These are phyloP conservation scores for Auxenochlorella protothecoides DNA, from an alignment of 139 green algal species.

Conservation along the genomic window DNA sequence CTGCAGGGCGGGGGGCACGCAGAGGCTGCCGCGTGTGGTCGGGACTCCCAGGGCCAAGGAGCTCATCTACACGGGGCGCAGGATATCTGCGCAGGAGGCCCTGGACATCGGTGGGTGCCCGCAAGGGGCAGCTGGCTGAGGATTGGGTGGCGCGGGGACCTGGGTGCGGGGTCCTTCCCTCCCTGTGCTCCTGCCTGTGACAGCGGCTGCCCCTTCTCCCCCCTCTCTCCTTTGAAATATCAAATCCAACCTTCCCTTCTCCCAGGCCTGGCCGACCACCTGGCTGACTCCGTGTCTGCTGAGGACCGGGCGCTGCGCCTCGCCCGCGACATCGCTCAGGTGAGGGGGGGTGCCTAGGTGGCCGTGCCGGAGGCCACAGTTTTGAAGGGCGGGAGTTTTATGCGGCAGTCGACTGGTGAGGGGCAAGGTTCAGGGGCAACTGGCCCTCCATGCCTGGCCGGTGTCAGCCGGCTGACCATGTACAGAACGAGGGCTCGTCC, in stretches of 20 bases:
- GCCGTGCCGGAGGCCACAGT: too few relatives aligned
- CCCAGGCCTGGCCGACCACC: conserved; percentile 45
- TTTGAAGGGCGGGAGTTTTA: too few relatives aligned
- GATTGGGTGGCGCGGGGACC: neutral
- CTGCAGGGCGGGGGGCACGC: conserved; percentile 56
- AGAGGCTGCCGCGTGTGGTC: conserved; percentile 68
- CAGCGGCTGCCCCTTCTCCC: too few relatives aligned
- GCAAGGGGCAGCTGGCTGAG: neutral
- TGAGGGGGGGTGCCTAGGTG: neutral
- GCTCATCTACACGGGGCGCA: conserved; percentile 62
- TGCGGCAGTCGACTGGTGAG: too few relatives aligned
- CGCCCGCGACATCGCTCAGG: conserved; percentile 23
- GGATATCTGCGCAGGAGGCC: conserved; percentile 23
- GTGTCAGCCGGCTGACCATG: too few relatives aligned
- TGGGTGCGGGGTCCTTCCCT: too few relatives aligned
- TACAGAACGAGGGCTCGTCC: too few relatives aligned
- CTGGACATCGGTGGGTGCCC: conserved; percentile 18
- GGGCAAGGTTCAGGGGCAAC: too few relatives aligned
- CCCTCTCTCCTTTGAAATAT: too few relatives aligned
- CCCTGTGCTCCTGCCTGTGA: too few relatives aligned
- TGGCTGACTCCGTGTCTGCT: conserved; percentile 17
- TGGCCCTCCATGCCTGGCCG: too few relatives aligned
- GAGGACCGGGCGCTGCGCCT: conserved; percentile 36
- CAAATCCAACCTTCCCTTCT: neutral
- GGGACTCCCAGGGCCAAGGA: conserved; percentile 61